Evolutionary conservation across 2,329 filamentous ascomycete genomes (phyloP).

Genomic region (Venturia carpophila): DNA sequence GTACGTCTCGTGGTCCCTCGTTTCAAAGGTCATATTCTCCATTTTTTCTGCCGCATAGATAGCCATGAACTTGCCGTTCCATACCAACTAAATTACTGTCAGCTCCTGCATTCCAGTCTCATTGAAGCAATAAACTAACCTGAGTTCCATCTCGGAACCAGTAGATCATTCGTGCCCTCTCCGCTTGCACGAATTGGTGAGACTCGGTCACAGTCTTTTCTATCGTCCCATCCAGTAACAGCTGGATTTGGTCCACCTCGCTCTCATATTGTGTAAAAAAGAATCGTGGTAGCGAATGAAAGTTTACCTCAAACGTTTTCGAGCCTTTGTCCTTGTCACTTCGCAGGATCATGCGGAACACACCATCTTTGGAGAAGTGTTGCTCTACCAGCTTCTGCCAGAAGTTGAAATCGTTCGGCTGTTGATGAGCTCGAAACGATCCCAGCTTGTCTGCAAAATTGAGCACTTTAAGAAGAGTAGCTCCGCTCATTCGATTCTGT

Average conservation of each 20-base stretch:
- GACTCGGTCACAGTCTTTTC: constrained; percentile 36
- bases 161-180: constrained; percentile 73
- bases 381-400: constrained; percentile 74
- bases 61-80: constrained; percentile 67
- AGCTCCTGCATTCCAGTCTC: constrained; percentile 14
- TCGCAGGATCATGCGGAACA: constrained; percentile 65
- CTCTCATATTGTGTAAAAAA: constrained; percentile 85
- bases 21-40: constrained; percentile 75
- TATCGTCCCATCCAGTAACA: constrained; percentile 65
- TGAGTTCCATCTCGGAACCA: constrained; percentile 81
- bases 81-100: constrained; percentile 54
- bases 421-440: constrained; percentile 49
- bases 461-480: constrained; percentile 46
- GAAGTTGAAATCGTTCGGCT: constrained; percentile 60
- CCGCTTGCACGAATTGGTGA: constrained; percentile 37
- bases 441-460: constrained; percentile 51
- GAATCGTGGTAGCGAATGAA: constrained; percentile 74
- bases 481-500: constrained; percentile 29
- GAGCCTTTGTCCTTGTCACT: constrained; percentile 48
- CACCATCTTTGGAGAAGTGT: constrained; percentile 72
- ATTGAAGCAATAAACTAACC: constrained; percentile 47
- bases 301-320: constrained; percentile 82
- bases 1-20: constrained; percentile 71
- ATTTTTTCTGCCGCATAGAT: constrained; percentile 73
- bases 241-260: constrained; percentile 76